A percentile compares a stretch with the other conserved stretches of the same genome.
Conservation (phyloP, 768 basidiomycete genomes). For the Lepiota brunneoincarnata region DNA sequence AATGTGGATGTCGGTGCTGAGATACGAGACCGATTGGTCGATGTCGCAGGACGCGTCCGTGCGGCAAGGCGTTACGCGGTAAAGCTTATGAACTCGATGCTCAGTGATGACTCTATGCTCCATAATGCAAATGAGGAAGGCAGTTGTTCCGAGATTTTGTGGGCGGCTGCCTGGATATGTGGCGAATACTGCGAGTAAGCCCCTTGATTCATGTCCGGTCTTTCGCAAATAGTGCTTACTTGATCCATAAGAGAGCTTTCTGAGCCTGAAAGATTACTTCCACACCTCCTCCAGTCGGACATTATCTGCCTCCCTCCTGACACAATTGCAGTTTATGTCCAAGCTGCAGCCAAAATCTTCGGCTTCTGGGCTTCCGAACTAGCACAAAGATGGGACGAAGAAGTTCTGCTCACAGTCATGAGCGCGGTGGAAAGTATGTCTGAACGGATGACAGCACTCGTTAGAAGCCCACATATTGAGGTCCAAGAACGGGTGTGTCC, state of each 20-base stretch:
- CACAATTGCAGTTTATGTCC: constrained; percentile 76
- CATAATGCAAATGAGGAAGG: constrained; percentile 64
- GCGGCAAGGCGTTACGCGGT: constrained; percentile 78
- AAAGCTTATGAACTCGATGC: constrained; percentile 74
- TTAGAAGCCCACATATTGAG: constrained; percentile 69
- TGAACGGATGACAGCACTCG: constrained; percentile 55
- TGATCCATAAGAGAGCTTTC: constrained; percentile 58
- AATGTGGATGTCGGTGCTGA: constrained; percentile 73
- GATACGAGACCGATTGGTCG: constrained; percentile 83
- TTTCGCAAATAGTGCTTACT: not conserved
- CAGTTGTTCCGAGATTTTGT: constrained; percentile 81
- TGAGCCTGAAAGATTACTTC: constrained; percentile 72
- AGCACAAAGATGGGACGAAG: constrained; percentile 75
- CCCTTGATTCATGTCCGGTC: constrained; percentile 7
- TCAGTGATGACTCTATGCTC: constrained; percentile 77
- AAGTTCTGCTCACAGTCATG: constrained; percentile 63
- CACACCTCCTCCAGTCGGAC: constrained; percentile 63
- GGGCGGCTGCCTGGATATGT: constrained; percentile 96
- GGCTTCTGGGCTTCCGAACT: constrained; percentile 79
- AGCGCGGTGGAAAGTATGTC: constrained; percentile 61
- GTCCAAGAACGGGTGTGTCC: constrained; percentile 87
- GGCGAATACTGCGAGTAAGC: constrained; percentile 91
- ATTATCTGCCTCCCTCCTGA: constrained; percentile 57
- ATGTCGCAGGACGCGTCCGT: constrained; percentile 80
- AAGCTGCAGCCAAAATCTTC: constrained; percentile 83